Percentiles rank a stretch among this genome's conserved stretches.
These are phyloP conservation scores for Bimuria novae-zelandiae DNA, from an alignment of 2,329 filamentous ascomycete genomes.

Conservation along the genomic window DNA sequence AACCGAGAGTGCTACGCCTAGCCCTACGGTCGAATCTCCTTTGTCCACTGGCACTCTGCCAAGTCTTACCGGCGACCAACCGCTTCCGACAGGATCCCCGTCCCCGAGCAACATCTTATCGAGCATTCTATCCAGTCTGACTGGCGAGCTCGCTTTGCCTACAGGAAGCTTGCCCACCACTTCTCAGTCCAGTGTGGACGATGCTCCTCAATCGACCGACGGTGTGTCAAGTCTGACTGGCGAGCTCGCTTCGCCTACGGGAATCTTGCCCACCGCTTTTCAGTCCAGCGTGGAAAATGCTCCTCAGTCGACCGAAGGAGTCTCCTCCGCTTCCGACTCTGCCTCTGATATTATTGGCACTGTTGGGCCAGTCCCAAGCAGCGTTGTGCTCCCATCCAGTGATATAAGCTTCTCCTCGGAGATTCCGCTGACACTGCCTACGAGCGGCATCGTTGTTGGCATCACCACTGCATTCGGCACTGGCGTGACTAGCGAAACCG, in stretches of 20 bases:
- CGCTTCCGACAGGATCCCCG: background rate
- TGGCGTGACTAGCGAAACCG: constrained; percentile 11
- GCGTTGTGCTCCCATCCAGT: constrained; percentile 29
- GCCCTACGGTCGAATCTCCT: background rate
- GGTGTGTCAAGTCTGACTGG: constrained; percentile 18
- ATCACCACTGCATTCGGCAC: constrained; percentile 43
- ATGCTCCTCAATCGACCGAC: constrained; percentile 10
- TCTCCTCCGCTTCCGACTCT: constrained; percentile 14
- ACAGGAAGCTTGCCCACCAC: constrained; percentile 8
- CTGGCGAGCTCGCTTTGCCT: constrained; percentile 18
- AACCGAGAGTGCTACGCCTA: background rate
- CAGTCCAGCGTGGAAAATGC: constrained; percentile 12
- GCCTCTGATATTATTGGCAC: constrained; percentile 16
- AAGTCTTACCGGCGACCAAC: constrained; percentile 6
- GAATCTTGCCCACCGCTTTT: constrained; percentile 12
- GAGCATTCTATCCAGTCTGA: constrained; percentile 11
- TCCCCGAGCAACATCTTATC: background rate
- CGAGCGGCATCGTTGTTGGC: constrained; percentile 39
- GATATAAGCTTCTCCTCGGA: constrained; percentile 7
- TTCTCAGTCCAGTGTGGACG: constrained; percentile 13
- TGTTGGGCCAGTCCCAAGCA: constrained; percentile 29
- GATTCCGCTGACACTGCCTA: constrained; percentile 8
- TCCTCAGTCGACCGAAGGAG: constrained; percentile 5
- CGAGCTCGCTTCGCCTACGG: constrained; percentile 13
- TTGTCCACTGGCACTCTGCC: constrained; percentile 5